Conservation (phyloP, 208 protist species). For the Trypanosoma boissoni region DNA sequence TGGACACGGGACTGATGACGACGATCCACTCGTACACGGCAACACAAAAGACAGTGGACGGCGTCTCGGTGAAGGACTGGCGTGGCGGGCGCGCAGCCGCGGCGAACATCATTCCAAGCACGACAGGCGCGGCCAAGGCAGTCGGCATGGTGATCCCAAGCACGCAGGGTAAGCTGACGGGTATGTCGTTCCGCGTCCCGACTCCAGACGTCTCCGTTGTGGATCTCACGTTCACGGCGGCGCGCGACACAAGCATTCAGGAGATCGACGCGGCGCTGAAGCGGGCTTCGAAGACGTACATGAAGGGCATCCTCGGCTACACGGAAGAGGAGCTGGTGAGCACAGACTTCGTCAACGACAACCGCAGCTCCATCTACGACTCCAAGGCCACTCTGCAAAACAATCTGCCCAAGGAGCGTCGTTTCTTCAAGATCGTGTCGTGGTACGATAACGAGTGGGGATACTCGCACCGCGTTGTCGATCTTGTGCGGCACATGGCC, state of each 20-base stretch:
- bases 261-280: slow-evolving; percentile 96
- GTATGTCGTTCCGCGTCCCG: slow-evolving; percentile 99
- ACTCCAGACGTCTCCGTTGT: slow-evolving; percentile 98
- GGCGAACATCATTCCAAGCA: slow-evolving; percentile 99
- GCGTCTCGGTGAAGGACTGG: slow-evolving; percentile 97
- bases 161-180: slow-evolving; percentile 89
- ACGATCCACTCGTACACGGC: slow-evolving; percentile 99
- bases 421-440: slow-evolving; percentile 98
- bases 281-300: slow-evolving; percentile 79
- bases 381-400: slow-evolving; percentile 96
- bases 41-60: slow-evolving; percentile 98
- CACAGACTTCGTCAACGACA: slow-evolving; percentile 96
- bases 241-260: slow-evolving; percentile 93
- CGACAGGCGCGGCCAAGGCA: slow-evolving; percentile 98
- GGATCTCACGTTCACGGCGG: slow-evolving; percentile 95
- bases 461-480: slow-evolving; percentile 98
- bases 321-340: slow-evolving; percentile 99
- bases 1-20: slow-evolving; percentile 98
- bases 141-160: slow-evolving; percentile 95
- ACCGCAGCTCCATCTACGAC: slow-evolving; percentile 98
- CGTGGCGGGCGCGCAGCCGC: slow-evolving; percentile 94
- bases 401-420: slow-evolving; percentile 78
- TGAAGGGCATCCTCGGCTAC: slow-evolving; percentile 97
- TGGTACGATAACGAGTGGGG: slow-evolving; percentile 99
- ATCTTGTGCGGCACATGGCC: slow-evolving; percentile 92